Evolutionary conservation across 768 basidiomycete genomes (phyloP).

Genomic region (Trametes elegans): DNA sequence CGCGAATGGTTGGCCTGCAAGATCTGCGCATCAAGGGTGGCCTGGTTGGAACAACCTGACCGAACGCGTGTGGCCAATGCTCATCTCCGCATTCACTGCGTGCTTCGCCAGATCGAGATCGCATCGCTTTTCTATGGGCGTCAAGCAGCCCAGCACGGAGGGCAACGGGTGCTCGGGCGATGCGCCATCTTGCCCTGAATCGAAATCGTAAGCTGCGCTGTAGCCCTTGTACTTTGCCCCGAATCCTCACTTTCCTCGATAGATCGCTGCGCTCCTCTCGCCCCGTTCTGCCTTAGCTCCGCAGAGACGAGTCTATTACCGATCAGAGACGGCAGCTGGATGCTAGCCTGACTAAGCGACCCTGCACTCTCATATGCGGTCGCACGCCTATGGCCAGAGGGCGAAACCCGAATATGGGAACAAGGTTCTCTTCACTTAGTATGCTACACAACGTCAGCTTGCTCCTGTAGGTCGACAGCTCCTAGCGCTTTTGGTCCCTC

Average conservation of each 20-base stretch:
- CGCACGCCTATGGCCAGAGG: not conserved
- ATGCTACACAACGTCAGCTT: not conserved
- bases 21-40: too few species aligned
- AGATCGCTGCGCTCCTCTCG: not conserved
- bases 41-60: too few species aligned
- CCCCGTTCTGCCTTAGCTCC: not conserved
- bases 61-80: not conserved
- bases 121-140: not conserved
- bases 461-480: not conserved
- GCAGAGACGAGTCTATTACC: not conserved
- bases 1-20: too few species aligned
- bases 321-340: not conserved
- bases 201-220: not conserved
- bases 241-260: not conserved
- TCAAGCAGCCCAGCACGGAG: not conserved
- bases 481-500: not conserved
- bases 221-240: not conserved
- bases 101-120: too few species aligned
- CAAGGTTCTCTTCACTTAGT: not conserved
- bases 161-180: not conserved
- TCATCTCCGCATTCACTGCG: not conserved
- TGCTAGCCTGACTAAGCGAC: constrained; percentile 2
- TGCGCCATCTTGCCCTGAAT: not conserved
- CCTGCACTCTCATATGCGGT: not conserved
- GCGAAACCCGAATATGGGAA: not conserved